A percentile compares a stretch with the other conserved stretches of the same genome.
Evolutionary conservation across 2,329 filamentous ascomycete species (phyloP).

Genomic region (Colletotrichum tofieldiae): DNA sequence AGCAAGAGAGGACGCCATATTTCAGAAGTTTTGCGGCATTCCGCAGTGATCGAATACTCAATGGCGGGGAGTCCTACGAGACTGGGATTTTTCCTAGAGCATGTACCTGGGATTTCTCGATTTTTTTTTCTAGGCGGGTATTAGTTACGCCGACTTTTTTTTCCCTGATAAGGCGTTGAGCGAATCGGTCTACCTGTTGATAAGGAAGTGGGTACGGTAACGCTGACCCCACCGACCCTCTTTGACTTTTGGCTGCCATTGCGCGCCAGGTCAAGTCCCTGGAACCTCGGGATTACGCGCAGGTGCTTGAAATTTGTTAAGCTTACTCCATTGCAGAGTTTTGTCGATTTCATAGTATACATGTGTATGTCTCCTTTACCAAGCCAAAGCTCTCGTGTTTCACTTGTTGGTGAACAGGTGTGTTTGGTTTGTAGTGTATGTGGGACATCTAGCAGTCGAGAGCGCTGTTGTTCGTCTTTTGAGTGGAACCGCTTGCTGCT

Average conservation of each 20-base stretch:
- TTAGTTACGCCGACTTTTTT: constrained; percentile 45
- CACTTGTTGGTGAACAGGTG: not conserved
- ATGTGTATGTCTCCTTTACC: too few relatives aligned
- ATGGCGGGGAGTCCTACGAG: constrained; percentile 41
- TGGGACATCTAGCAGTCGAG: too few relatives aligned
- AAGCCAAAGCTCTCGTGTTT: not conserved
- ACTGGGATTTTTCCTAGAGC: constrained; percentile 20
- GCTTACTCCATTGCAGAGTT: not conserved
- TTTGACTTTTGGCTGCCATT: not conserved
- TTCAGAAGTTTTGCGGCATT: constrained; percentile 42
- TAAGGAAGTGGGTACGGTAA: constrained; percentile 21
- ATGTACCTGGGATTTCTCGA: constrained; percentile 46
- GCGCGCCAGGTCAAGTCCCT: not conserved
- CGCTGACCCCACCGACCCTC: constrained; percentile 13
- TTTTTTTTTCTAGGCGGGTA: constrained; percentile 48
- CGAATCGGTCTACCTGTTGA: constrained; percentile 42
- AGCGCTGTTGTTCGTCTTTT: not conserved
- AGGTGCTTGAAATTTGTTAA: not conserved
- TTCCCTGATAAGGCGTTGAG: constrained; percentile 44
- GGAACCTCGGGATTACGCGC: not conserved
- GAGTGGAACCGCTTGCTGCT: constrained; percentile 17
- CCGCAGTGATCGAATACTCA: constrained; percentile 36
- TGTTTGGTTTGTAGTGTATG: too few relatives aligned
- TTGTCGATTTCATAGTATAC: too few relatives aligned
- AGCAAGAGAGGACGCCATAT: constrained; percentile 89